Conservation (phyloP, 805 yeast genomes). For the Starmerella geochares region DNA sequence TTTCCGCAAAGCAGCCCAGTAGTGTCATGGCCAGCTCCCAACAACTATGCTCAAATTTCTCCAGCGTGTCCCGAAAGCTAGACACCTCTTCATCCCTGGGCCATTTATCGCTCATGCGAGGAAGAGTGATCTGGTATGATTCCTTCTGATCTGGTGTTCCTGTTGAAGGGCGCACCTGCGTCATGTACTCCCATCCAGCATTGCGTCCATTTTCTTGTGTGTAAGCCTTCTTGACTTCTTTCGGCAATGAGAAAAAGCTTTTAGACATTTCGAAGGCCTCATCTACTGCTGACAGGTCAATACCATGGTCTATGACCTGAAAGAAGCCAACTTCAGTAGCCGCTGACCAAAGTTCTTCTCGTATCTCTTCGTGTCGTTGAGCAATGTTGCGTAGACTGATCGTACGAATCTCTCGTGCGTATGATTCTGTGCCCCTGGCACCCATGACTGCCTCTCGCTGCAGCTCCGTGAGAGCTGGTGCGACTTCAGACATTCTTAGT, state of each 20-base stretch:
- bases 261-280: slow-evolving; percentile 12
- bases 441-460: slow-evolving; percentile 15
- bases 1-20: slow-evolving; percentile 13
- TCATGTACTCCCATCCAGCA: slow-evolving; percentile 19
- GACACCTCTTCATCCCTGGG: slow-evolving; percentile 13
- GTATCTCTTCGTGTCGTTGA: slow-evolving; percentile 11
- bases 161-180: slow-evolving; percentile 20
- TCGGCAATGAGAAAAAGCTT: slow-evolving; percentile 14
- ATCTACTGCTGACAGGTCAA: slow-evolving; percentile 10
- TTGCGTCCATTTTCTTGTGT: slow-evolving; percentile 8
- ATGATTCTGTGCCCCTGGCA: slow-evolving; percentile 7
- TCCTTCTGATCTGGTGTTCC: slow-evolving; percentile 20
- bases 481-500: no score
- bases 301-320: slow-evolving; percentile 19
- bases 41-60: slow-evolving; percentile 12
- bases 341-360: slow-evolving; percentile 19
- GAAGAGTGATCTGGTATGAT: slow-evolving; percentile 17
- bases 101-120: slow-evolving; percentile 18
- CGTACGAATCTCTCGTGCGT: slow-evolving; percentile 10
- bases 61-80: slow-evolving; percentile 1
- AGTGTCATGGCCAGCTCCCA: slow-evolving; percentile 14
- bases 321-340: slow-evolving; percentile 19
- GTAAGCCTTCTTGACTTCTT: slow-evolving; percentile 8
- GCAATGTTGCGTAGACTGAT: slow-evolving; percentile 15
- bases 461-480: slow-evolving; percentile 5